Percentiles rank a stretch among this genome's conserved stretches.
These are phyloP conservation scores for Botrytis aclada DNA, from an alignment of 2,329 filamentous ascomycete genomes.

Conservation along the genomic window DNA sequence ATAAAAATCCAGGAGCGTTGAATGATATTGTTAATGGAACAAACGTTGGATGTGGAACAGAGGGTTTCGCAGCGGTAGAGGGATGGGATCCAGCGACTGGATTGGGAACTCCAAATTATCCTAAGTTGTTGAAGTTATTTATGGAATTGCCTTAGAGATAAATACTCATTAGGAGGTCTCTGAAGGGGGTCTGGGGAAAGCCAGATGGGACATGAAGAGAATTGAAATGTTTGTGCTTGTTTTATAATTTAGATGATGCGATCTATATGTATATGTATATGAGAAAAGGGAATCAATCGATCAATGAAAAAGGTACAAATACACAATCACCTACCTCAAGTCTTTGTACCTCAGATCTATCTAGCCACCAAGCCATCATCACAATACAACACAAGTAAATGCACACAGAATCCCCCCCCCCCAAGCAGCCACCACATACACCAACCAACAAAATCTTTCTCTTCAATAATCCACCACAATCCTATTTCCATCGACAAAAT, in stretches of 20 bases:
- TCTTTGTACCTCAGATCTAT: background rate
- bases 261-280: background rate
- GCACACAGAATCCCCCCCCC: too few species aligned
- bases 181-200: background rate
- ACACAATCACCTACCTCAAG: background rate
- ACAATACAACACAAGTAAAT: too few species aligned
- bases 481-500: too few species aligned
- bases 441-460: background rate
- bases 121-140: conserved; percentile 31
- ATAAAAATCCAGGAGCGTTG: conserved; percentile 32
- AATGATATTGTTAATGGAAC: conserved; percentile 38
- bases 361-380: background rate
- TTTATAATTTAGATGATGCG: background rate
- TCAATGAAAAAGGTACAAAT: background rate
- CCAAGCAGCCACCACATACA: too few species aligned
- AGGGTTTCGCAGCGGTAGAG: conserved; percentile 39
- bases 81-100: conserved; percentile 35
- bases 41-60: conserved; percentile 35
- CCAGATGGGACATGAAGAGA: background rate
- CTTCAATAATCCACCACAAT: background rate
- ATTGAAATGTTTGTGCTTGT: background rate
- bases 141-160: conserved; percentile 26
- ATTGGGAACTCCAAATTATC: conserved; percentile 32
- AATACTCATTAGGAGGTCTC: background rate
- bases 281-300: background rate